phyloP scores from a whole-genome alignment of 2,329 filamentous ascomycete genomes.

The Penicillium decumbens region DNA sequence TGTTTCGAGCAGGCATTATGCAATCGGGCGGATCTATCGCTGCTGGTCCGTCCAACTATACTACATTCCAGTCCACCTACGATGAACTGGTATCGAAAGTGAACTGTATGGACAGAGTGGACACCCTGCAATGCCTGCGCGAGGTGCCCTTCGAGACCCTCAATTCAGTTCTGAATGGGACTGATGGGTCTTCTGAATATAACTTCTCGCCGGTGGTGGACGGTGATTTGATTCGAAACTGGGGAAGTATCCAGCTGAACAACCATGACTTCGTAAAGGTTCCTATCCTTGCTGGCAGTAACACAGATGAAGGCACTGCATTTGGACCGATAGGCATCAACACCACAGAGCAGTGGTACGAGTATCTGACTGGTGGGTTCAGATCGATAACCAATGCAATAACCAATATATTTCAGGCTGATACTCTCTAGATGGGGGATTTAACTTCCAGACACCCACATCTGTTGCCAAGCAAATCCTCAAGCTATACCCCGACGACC shows the following conservation, averaged over 20 bases:
- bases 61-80: slow-evolving; percentile 49
- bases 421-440: slow-evolving; percentile 23
- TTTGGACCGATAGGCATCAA: slow-evolving; percentile 55
- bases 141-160: slow-evolving; percentile 55
- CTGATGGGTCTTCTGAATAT: slow-evolving; percentile 36
- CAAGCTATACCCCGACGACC: slow-evolving; percentile 51
- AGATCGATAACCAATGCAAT: background rate
- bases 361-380: slow-evolving; percentile 33
- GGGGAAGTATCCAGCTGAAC: slow-evolving; percentile 52
- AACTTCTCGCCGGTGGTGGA: slow-evolving; percentile 47
- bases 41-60: slow-evolving; percentile 39
- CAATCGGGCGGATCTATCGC: slow-evolving; percentile 52
- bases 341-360: slow-evolving; percentile 51
- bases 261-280: slow-evolving; percentile 60
- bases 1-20: slow-evolving; percentile 53
- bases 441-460: slow-evolving; percentile 22
- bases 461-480: slow-evolving; percentile 42
- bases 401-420: background rate
- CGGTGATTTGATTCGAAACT: slow-evolving; percentile 53
- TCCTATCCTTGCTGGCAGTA: slow-evolving; percentile 60
- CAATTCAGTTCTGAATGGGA: slow-evolving; percentile 49
- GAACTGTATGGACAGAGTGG: slow-evolving; percentile 53
- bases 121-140: slow-evolving; percentile 65
- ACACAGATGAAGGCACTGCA: slow-evolving; percentile 60
- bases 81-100: slow-evolving; percentile 56